phyloP scores from a whole-genome alignment of 441 rosid species.

The Macaranga tanarius region DNA sequence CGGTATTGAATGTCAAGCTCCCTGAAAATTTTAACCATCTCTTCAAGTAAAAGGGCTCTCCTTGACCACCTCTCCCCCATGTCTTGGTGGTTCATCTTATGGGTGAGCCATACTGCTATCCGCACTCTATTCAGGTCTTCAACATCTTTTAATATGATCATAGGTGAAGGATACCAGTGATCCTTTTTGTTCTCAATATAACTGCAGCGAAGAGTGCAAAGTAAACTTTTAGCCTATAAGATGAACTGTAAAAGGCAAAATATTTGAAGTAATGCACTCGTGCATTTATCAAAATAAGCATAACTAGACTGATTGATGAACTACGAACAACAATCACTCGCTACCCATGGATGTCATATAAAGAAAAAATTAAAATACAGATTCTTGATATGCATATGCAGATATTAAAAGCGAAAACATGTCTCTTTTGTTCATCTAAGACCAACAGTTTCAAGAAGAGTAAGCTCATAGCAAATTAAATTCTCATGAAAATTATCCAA shows the following conservation, averaged over 20 bases:
- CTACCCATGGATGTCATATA: neutral
- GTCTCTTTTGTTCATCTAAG: neutral
- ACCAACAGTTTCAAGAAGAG: neutral
- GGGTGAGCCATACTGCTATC: conserved; percentile 58
- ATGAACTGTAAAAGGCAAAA: neutral
- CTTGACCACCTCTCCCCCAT: conserved; percentile 57
- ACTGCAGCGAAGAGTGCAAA: conserved; percentile 30
- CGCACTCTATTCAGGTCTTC: conserved; percentile 44
- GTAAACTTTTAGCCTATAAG: neutral
- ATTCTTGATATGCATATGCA: neutral
- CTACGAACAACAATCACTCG: neutral
- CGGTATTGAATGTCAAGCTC: conserved; percentile 73
- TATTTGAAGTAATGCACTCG: neutral
- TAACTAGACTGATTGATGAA: neutral
- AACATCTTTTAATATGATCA: conserved; percentile 47
- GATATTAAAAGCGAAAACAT: neutral
- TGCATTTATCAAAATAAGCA: neutral
- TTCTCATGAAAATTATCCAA: neutral
- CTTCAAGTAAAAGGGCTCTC: conserved; percentile 60
- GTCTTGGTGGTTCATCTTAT: conserved; percentile 72
- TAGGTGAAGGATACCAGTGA: conserved; percentile 63
- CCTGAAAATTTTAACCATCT: conserved; percentile 54
- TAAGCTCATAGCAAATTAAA: neutral
- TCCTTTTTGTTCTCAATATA: conserved; percentile 63
- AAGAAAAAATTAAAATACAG: neutral